These are phyloP conservation scores for Exophiala sp. DNA, from an alignment of 2,329 filamentous ascomycete genomes.

Conservation along the genomic window DNA sequence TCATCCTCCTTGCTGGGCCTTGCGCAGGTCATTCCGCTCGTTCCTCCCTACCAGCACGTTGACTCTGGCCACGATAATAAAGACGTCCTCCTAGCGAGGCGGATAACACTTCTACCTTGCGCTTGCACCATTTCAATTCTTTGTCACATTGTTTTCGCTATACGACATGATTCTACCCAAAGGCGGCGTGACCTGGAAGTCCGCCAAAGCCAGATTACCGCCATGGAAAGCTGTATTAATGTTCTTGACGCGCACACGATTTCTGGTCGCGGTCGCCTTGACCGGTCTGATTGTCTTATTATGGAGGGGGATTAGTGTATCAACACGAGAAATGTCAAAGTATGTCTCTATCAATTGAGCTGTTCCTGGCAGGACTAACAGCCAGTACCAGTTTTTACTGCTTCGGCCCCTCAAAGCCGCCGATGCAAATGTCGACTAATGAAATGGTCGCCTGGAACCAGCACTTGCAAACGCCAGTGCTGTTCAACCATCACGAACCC, in stretches of 20 bases:
- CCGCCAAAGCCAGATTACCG: slow-evolving; percentile 73
- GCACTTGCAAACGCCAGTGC: slow-evolving; percentile 85
- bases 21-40: slow-evolving; percentile 21
- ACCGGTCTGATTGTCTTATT: slow-evolving; percentile 70
- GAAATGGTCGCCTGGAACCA: slow-evolving; percentile 86
- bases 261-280: slow-evolving; percentile 70
- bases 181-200: slow-evolving; percentile 88
- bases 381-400: slow-evolving; percentile 75
- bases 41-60: slow-evolving; percentile 7
- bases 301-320: slow-evolving; percentile 81
- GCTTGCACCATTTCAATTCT: slow-evolving; percentile 1
- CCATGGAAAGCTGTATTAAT: slow-evolving; percentile 68
- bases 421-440: slow-evolving; percentile 90
- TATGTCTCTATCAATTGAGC: slow-evolving; percentile 48
- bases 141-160: neutral
- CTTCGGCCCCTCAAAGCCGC: slow-evolving; percentile 91
- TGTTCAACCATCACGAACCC: slow-evolving; percentile 92
- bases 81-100: slow-evolving; percentile 21
- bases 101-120: neutral
- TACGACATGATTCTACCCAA: slow-evolving; percentile 82
- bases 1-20: slow-evolving; percentile 11
- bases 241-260: slow-evolving; percentile 71
- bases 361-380: slow-evolving; percentile 8
- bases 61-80: slow-evolving; percentile 19
- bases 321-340: slow-evolving; percentile 87